Conservation (phyloP, 2,329 filamentous ascomycete genomes). For the Bertia moriformis region DNA sequence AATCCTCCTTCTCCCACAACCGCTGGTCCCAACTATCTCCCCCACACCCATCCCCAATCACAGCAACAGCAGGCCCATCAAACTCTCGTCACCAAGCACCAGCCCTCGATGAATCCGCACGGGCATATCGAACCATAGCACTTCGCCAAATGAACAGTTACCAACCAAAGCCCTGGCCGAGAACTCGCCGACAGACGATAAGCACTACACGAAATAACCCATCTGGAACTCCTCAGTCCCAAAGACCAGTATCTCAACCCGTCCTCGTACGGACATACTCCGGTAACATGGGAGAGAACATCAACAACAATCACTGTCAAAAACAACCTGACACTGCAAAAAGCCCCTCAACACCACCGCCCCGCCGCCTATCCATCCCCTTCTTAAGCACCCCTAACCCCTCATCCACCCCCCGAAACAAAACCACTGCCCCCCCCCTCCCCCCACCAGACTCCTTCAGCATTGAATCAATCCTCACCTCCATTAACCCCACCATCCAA, state of each 20-base stretch:
- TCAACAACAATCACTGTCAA: slow-evolving; percentile 36
- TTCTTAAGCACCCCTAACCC: neutral
- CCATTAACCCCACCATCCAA: slow-evolving; percentile 42
- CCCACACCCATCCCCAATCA: too few species aligned
- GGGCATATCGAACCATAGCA: slow-evolving; percentile 13
- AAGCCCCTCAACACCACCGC: neutral
- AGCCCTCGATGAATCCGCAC: slow-evolving; percentile 14
- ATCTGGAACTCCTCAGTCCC: slow-evolving; percentile 9
- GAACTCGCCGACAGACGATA: slow-evolving; percentile 8
- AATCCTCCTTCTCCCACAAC: too few species aligned
- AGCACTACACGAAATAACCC: too few species aligned
- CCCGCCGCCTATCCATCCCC: neutral
- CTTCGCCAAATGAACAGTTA: slow-evolving; percentile 15
- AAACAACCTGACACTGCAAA: neutral
- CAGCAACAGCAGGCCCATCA: too few species aligned
- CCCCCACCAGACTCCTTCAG: neutral
- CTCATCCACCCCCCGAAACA: neutral
- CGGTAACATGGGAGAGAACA: slow-evolving; percentile 27
- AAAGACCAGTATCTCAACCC: slow-evolving; percentile 19
- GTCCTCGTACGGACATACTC: slow-evolving; percentile 26
- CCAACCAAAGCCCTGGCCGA: slow-evolving; percentile 9
- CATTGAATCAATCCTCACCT: slow-evolving; percentile 17
- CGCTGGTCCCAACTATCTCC: too few species aligned
- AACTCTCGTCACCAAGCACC: slow-evolving; percentile 10
- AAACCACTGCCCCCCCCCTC: neutral